Evolutionary conservation across 108 stramenopile species (phyloP), one percentile per base, ranked within the genome.

Genomic region (Cafeteria roenbergensis): DNA sequence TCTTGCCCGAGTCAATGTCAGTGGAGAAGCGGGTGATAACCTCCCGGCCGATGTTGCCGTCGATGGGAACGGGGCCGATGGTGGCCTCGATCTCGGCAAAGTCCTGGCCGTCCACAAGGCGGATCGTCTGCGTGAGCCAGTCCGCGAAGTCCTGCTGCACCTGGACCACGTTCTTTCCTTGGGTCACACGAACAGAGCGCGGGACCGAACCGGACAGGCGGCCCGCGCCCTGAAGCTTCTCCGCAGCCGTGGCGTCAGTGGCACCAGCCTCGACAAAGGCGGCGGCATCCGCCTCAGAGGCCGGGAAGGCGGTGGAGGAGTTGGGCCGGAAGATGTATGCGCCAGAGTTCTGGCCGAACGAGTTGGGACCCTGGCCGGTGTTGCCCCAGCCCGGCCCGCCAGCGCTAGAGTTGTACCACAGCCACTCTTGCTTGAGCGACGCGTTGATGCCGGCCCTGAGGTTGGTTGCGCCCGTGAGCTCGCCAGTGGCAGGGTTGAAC

Each of bases 291-390:
- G n/a, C n/a, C n/a, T n/a, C n/a, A n/a, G n/a, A n/a, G 26, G 54
- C 50, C 27, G 14, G 53, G 27, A 25, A 59, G 29, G 34, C 26
- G 34, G 37, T 17, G 25, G 67, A 68, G 29, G 73, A 65, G 69
- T 79, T 78, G 21, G 93, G 91, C 59, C 95, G 81, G 66, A 97
- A 93, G 26, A 97, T 89, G 70, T 97, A 97, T 0, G 95, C 95
- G 30, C 95, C 95, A 9, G 88, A 87, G 17, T 17, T 1, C 4
- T 61, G 59, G 21, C 20, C 2, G 21, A 2, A 2, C 24, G 17
- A 8, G 21, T 24, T 24, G 2, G 1, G 24, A n/a, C n/a, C n/a
- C n/a, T n/a, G n/a, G n/a, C n/a, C n/a, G n/a, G n/a, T n/a, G n/a
- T n/a, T n/a, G n/a, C n/a, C n/a, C n/a, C n/a, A 21, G 48, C 42